Evolutionary conservation across 148 eudicot species (phyloP).

Genomic region (Bassia scoparia): DNA sequence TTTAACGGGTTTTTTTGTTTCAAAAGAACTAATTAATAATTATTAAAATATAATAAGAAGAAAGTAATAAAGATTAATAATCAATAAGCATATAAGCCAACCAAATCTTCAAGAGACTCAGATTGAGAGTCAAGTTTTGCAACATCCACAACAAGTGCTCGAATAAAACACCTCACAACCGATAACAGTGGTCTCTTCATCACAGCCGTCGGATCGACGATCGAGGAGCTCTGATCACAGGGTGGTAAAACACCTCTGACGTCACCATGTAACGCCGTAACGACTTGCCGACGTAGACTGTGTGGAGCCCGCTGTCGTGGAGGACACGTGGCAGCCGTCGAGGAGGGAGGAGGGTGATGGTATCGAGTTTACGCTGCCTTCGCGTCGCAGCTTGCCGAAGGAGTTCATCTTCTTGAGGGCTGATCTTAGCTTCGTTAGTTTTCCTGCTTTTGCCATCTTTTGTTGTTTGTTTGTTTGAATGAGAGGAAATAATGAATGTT

Average conservation of each 20-base stretch:
- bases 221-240: constrained; percentile 30
- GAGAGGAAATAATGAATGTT: neutral
- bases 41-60: neutral
- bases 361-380: constrained; percentile 20
- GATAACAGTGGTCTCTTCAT: constrained; percentile 17
- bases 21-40: neutral
- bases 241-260: constrained; percentile 43
- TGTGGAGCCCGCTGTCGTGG: constrained; percentile 24
- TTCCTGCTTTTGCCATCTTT: constrained; percentile 62
- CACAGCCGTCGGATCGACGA: constrained; percentile 27
- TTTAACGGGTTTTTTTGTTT: neutral
- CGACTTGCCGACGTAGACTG: constrained; percentile 76
- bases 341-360: constrained; percentile 23
- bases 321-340: constrained; percentile 22
- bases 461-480: neutral
- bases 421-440: constrained; percentile 44
- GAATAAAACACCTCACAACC: constrained; percentile 39
- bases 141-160: constrained; percentile 40
- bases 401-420: constrained; percentile 65
- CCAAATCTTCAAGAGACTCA: constrained; percentile 31
- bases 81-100: constrained; percentile 35
- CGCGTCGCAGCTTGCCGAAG: constrained; percentile 32
- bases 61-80: neutral
- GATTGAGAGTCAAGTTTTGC: constrained; percentile 23
- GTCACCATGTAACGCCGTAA: constrained; percentile 51